These are phyloP conservation scores for Dactylellina haptotyla DNA, from an alignment of 2,329 filamentous ascomycete species.

Conservation along the genomic window DNA sequence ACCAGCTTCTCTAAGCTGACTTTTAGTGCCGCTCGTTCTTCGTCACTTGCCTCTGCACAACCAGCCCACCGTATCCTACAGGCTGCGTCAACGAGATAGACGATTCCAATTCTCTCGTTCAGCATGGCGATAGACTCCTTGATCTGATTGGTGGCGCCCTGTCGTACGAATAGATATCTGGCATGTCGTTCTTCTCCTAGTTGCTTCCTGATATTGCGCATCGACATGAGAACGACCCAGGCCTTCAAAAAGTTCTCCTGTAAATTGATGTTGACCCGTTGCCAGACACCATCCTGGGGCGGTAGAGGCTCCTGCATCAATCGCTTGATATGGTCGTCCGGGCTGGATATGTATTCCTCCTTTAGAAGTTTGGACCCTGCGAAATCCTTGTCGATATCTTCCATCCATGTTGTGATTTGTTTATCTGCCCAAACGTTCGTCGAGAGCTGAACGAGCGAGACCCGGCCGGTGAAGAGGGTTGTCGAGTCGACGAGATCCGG, in stretches of 20 bases:
- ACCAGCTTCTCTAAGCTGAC: constrained; percentile 73
- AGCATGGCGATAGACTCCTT: constrained; percentile 74
- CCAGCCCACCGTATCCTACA: constrained; percentile 95
- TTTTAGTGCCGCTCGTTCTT: constrained; percentile 74
- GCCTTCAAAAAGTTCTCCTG: constrained; percentile 78
- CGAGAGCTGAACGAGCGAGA: constrained; percentile 83
- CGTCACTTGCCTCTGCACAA: constrained; percentile 74
- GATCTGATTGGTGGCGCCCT: constrained; percentile 71
- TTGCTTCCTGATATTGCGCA: constrained; percentile 67
- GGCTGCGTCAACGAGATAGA: constrained; percentile 86
- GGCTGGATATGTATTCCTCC: constrained; percentile 41
- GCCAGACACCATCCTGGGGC: constrained; percentile 66
- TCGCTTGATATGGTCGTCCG: constrained; percentile 47
- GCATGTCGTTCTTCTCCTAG: constrained; percentile 69
- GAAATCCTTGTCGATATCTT: constrained; percentile 63
- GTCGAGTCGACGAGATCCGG: constrained; percentile 75
- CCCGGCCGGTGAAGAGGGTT: constrained; percentile 74
- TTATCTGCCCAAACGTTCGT: constrained; percentile 85
- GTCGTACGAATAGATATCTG: constrained; percentile 69
- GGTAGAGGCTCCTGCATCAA: constrained; percentile 24
- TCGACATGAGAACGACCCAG: constrained; percentile 67
- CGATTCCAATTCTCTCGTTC: constrained; percentile 92
- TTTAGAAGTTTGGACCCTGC: constrained; percentile 26
- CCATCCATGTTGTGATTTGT: constrained; percentile 79
- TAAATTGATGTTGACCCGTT: constrained; percentile 86